Percentiles rank a stretch among this genome's conserved stretches.
Evolutionary conservation across 2,329 filamentous ascomycete species (phyloP).

Genomic region (Ceratocystis smalleyi): DNA sequence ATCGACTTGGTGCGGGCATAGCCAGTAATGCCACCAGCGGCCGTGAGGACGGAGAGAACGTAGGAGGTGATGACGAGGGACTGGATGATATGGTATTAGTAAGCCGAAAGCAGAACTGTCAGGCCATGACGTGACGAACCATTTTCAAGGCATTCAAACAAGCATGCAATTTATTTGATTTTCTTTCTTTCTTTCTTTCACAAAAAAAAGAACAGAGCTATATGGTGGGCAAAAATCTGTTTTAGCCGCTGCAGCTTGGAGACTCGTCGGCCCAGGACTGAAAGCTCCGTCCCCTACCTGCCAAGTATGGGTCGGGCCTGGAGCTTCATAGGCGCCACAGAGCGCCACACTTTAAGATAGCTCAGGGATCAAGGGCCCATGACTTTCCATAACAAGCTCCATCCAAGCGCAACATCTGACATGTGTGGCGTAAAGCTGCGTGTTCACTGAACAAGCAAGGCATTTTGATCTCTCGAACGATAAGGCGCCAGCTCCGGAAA

Average conservation of each 20-base stretch:
- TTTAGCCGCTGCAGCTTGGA: not conserved
- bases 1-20: constrained; percentile 73
- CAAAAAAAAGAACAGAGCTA: not conserved
- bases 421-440: constrained; percentile 17
- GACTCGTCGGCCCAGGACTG: not conserved
- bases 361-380: not conserved
- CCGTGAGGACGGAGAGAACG: constrained; percentile 65
- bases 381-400: not conserved
- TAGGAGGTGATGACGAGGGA: constrained; percentile 45
- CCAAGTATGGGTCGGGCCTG: not conserved
- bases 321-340: not conserved
- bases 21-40: constrained; percentile 73
- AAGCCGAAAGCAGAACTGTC: not conserved
- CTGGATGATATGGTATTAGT: constrained; percentile 15
- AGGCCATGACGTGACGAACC: not conserved
- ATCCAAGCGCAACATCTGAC: constrained; percentile 12
- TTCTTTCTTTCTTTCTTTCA: no score
- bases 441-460: constrained; percentile 12
- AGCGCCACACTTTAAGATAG: constrained; percentile 4
- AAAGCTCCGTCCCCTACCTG: not conserved
- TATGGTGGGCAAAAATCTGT: not conserved
- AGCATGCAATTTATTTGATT: not conserved
- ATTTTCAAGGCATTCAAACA: not conserved
- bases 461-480: not conserved
- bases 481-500: not conserved